Evolutionary conservation across 768 basidiomycete genomes (phyloP).

Genomic region (Hygrocybe punicea): DNA sequence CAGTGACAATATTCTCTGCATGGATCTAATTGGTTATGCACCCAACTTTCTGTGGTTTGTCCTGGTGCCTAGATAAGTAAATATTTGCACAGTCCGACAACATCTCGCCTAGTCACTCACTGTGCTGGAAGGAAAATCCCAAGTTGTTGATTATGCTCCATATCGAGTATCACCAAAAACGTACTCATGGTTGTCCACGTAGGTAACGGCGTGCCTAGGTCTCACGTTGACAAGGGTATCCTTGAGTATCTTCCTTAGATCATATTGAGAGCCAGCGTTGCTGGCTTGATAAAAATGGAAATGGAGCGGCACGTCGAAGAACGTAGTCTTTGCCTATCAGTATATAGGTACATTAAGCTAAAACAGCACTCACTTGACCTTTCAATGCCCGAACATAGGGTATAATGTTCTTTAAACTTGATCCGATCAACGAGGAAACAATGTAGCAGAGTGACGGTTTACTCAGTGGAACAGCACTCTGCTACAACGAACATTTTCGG

Average conservation of each 20-base stretch:
- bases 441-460: slow-evolving; percentile 19
- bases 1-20: too few species aligned
- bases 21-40: slow-evolving; percentile 32
- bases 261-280: slow-evolving; percentile 60
- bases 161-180: slow-evolving; percentile 23
- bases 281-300: slow-evolving; percentile 79
- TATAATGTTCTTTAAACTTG: slow-evolving; percentile 43
- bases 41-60: slow-evolving; percentile 82
- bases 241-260: slow-evolving; percentile 71
- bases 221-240: slow-evolving; percentile 62
- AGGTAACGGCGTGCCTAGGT: slow-evolving; percentile 83
- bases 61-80: slow-evolving; percentile 46
- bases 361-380: slow-evolving; percentile 51
- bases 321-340: slow-evolving; percentile 55
- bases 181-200: slow-evolving; percentile 89
- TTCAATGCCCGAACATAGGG: slow-evolving; percentile 59
- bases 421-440: slow-evolving; percentile 27
- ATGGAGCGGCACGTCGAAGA: slow-evolving; percentile 91
- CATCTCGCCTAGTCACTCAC: slow-evolving; percentile 36
- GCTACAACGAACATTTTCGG: slow-evolving; percentile 63
- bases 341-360: slow-evolving; percentile 3
- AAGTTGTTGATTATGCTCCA: neutral
- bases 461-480: slow-evolving; percentile 83
- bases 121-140: slow-evolving; percentile 44
- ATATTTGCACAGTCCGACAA: neutral